These are phyloP conservation scores for Globomyces pollinis-pini DNA, from an alignment of 192 early-diverging fungal genomes.

Conservation along the genomic window DNA sequence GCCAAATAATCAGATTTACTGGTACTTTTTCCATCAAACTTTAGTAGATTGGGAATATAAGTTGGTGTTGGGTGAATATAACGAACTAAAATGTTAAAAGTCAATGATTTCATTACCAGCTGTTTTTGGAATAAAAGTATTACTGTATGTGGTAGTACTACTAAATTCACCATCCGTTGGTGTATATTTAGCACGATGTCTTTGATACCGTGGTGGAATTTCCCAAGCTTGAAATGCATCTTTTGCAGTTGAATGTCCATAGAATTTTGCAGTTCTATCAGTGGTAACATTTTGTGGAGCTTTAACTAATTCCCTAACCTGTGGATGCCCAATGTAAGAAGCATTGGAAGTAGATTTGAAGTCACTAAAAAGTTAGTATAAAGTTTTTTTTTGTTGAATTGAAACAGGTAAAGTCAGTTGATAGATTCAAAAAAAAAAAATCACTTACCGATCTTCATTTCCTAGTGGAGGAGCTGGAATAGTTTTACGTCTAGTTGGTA, in stretches of 20 bases:
- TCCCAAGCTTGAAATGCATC: conserved; percentile 8
- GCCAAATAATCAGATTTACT: conserved; percentile 29
- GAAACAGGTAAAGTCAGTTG: too few species aligned
- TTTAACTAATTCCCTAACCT: conserved; percentile 1
- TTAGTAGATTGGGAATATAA: conserved; percentile 24
- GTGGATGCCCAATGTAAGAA: conserved; percentile 28
- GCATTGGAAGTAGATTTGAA: conserved; percentile 37
- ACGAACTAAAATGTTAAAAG: not conserved
- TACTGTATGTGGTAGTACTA: conserved; percentile 23
- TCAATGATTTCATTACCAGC: not conserved
- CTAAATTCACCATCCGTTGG: conserved; percentile 25
- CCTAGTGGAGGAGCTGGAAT: conserved; percentile 14
- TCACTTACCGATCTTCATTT: conserved; percentile 26
- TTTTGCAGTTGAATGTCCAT: conserved; percentile 2
- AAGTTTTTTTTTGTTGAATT: not conserved
- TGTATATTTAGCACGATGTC: conserved; percentile 11
- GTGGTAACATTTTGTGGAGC: conserved; percentile 8
- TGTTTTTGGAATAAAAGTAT: conserved; percentile 10
- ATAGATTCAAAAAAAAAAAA: too few species aligned
- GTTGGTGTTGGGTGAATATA: conserved; percentile 12
- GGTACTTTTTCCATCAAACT: conserved; percentile 32
- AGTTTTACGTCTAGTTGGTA: conserved; percentile 18
- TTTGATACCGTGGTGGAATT: conserved; percentile 9
- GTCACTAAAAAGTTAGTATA: conserved; percentile 27
- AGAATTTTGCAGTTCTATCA: conserved; percentile 1